Evolutionary conservation across 306 rosid species (phyloP).

Genomic region (Crataegus laevigata): DNA sequence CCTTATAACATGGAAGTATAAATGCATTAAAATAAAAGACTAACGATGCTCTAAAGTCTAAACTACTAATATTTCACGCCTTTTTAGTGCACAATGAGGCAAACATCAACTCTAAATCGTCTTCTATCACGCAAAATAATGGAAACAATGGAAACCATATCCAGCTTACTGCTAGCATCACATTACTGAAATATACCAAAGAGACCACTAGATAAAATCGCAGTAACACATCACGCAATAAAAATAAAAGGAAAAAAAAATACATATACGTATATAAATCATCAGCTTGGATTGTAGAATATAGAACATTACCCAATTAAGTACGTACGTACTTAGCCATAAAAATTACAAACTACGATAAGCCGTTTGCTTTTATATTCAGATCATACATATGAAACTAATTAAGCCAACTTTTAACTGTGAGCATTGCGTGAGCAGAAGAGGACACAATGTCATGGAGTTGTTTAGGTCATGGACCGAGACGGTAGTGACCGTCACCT

Average conservation of each 20-base stretch:
- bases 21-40: too few species aligned
- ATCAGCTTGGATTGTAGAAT: neutral
- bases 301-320: neutral
- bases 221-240: neutral
- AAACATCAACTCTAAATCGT: neutral
- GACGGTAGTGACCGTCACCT: constrained; percentile 74
- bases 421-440: neutral
- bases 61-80: neutral
- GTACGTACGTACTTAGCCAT: neutral
- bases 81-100: neutral
- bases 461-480: constrained; percentile 52
- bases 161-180: neutral
- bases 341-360: neutral
- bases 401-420: neutral
- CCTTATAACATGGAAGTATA: neutral
- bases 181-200: neutral
- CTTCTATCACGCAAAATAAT: neutral
- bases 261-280: neutral
- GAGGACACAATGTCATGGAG: neutral
- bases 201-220: neutral
- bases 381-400: neutral
- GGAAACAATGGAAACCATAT: neutral
- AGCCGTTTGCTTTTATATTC: constrained; percentile 5
- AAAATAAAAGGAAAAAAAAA: neutral
- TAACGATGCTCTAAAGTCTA: neutral